Evolutionary conservation across 2,329 filamentous ascomycete species (phyloP).

Genomic region (Monosporascus sp.): DNA sequence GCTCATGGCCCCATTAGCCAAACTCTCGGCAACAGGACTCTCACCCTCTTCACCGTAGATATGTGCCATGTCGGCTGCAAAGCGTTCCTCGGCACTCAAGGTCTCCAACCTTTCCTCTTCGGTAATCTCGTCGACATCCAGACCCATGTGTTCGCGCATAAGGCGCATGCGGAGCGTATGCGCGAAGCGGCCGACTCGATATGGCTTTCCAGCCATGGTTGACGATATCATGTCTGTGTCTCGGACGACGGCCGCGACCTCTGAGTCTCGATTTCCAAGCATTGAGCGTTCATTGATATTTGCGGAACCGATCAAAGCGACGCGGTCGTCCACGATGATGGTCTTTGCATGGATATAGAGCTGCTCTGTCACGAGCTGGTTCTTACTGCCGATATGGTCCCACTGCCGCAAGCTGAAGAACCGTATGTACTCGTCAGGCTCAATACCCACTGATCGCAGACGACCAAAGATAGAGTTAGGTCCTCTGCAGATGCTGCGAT

Average conservation of each 20-base stretch:
- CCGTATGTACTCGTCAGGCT: slow-evolving; percentile 90
- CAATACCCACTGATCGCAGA: slow-evolving; percentile 71
- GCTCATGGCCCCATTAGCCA: slow-evolving; percentile 11
- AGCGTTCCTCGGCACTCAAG: slow-evolving; percentile 50
- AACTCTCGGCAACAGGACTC: slow-evolving; percentile 16
- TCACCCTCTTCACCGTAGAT: slow-evolving; percentile 51
- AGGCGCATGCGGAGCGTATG: slow-evolving; percentile 88
- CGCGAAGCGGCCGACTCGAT: slow-evolving; percentile 85
- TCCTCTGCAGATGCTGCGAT: slow-evolving; percentile 89
- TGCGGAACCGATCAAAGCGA: slow-evolving; percentile 90
- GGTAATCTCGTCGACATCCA: slow-evolving; percentile 87
- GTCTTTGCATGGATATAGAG: slow-evolving; percentile 97
- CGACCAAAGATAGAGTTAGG: slow-evolving; percentile 88
- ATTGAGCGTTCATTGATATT: slow-evolving; percentile 99
- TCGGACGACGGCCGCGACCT: slow-evolving; percentile 82
- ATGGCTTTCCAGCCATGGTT: slow-evolving; percentile 84
- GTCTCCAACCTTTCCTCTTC: slow-evolving; percentile 71
- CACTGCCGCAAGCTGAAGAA: slow-evolving; percentile 92
- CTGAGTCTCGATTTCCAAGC: slow-evolving; percentile 86
- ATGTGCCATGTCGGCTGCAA: slow-evolving; percentile 55
- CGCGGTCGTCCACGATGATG: slow-evolving; percentile 90
- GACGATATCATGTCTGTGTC: slow-evolving; percentile 92
- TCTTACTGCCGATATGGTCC: slow-evolving; percentile 81
- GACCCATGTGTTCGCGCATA: slow-evolving; percentile 94
- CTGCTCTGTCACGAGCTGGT: slow-evolving; percentile 86